phyloP scores from a whole-genome alignment of 2,329 filamentous ascomycete species.

The Talaromyces sp. region DNA sequence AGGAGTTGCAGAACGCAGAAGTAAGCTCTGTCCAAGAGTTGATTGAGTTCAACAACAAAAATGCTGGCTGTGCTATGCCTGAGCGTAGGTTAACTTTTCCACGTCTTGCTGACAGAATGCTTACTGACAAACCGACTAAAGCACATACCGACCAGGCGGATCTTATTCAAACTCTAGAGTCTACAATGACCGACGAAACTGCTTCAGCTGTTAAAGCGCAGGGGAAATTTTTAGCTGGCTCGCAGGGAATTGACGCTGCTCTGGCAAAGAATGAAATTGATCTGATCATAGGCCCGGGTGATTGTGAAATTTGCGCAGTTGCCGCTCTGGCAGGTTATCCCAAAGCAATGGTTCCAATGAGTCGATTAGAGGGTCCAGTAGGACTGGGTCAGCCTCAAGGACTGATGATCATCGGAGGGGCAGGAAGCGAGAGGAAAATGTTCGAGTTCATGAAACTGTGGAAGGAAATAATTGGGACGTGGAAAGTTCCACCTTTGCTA shows the following conservation, averaged over 20 bases:
- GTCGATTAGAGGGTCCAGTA: conserved; percentile 1
- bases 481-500: conserved; percentile 8
- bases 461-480: conserved; percentile 6
- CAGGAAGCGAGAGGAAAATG: conserved; percentile 2
- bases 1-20: conserved; percentile 1
- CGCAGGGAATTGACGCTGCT: conserved; percentile 8
- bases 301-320: conserved; percentile 4
- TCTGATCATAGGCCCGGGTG: conserved; percentile 10
- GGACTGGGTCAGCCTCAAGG: conserved; percentile 9
- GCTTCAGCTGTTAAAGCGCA: conserved; percentile 1
- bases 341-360: conserved; percentile 11
- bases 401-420: conserved; percentile 4
- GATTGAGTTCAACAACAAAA: conserved; percentile 10
- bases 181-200: conserved; percentile 3
- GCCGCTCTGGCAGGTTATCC: conserved; percentile 11
- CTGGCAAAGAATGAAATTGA: conserved; percentile 4
- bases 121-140: not conserved
- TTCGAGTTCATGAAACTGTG: conserved; percentile 10
- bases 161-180: conserved; percentile 3
- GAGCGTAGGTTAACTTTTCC: not conserved
- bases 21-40: conserved; percentile 4
- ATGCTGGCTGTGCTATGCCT: conserved; percentile 8
- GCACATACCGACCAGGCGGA: conserved; percentile 5
- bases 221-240: not conserved
- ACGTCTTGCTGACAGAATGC: not conserved